Evolutionary conservation across 495 filamentous ascomycete species (phyloP), one percentile per base, ranked within the genome.

Genomic region (Lophium mytilinum): DNA sequence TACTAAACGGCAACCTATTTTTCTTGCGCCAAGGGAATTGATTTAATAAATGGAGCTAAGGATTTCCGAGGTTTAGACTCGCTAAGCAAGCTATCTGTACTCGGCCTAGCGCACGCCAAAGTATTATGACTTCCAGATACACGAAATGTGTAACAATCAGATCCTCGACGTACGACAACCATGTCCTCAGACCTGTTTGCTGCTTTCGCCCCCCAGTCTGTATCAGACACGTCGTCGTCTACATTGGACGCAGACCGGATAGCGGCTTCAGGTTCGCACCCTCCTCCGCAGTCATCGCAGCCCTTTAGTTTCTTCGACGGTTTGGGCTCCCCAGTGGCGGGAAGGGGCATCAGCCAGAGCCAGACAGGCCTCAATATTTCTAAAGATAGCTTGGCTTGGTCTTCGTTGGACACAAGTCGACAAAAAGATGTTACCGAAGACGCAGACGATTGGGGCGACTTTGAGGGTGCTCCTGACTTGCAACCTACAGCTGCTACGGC

Each of bases 361-460:
- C 45, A 14, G 14, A 30, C 21, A 14, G 24, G 52, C 12, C 35
- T 40, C 8, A n/a, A 46, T 34, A n/a, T 47, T 11, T n/a, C 39
- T 15, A 18, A 12, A 8, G 14, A 30, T 15, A 17, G 30, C 40
- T 8, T 21, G 41, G 37, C 47, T 33, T 18, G 5, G 15, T 34
- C 47, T 33, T 41, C 49, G 37, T 33, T 15, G n/a, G 54, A 39
- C 17, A n/a, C 53, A 0, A 50, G 36, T 21, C 42, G 37, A 33
- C 35, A 6, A 43, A 10, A 34, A 15, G 34, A 8, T 17, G 18
- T 15, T 11, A 35, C 10, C 10, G 62, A 58, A 37, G 62, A 65
- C 5, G 45, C 15, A 19, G 78, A 83, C 42, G 77, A 81, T 30
- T 85, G 83, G 79, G 80, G 74, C 4, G 77, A 82, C 45, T 84